A percentile compares a stretch with the other conserved stretches of the same genome.
Conservation (phyloP, 345 rosid species). For the Aquilaria malaccensis region DNA sequence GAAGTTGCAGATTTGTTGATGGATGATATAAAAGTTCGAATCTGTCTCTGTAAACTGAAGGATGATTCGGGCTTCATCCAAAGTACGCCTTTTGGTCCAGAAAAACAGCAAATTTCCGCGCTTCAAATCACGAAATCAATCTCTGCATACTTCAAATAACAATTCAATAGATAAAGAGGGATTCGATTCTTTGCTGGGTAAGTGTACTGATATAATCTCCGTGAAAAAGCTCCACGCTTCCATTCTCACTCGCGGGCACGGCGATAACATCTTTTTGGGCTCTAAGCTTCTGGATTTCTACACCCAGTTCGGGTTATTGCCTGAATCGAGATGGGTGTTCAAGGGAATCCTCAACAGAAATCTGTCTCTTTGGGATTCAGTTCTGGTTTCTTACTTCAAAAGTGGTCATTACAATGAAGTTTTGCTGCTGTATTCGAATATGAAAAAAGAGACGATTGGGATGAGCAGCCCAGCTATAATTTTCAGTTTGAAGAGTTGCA, state of each 20-base stretch:
- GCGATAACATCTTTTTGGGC: conserved; percentile 9
- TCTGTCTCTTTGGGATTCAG: conserved; percentile 19
- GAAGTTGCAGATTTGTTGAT: no score
- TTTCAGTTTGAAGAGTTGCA: conserved; percentile 21
- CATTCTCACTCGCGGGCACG: conserved; percentile 15
- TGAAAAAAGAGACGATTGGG: conserved; percentile 17
- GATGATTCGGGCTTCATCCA: conserved; percentile 2
- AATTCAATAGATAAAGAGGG: conserved; percentile 1
- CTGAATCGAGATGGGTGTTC: conserved; percentile 22
- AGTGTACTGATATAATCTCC: conserved; percentile 13
- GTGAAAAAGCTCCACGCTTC: conserved; percentile 25
- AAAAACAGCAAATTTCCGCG: conserved; percentile 4
- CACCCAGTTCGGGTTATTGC: conserved; percentile 12
- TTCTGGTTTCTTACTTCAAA: conserved; percentile 20
- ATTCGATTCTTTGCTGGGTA: conserved; percentile 12
- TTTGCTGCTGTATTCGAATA: conserved; percentile 19
- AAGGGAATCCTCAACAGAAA: conserved; percentile 11
- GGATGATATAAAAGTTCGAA: not conserved
- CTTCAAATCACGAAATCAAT: conserved; percentile 1
- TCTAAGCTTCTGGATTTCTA: conserved; percentile 20
- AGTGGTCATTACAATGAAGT: conserved; percentile 18
- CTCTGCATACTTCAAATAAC: conserved; percentile 3
- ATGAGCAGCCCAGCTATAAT: conserved; percentile 14
- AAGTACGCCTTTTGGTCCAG: not conserved
- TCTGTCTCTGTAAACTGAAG: not conserved